Base-by-base conservation (phyloP, 345 rosid genomes). In the Tarenaya hassleriana region DNA sequence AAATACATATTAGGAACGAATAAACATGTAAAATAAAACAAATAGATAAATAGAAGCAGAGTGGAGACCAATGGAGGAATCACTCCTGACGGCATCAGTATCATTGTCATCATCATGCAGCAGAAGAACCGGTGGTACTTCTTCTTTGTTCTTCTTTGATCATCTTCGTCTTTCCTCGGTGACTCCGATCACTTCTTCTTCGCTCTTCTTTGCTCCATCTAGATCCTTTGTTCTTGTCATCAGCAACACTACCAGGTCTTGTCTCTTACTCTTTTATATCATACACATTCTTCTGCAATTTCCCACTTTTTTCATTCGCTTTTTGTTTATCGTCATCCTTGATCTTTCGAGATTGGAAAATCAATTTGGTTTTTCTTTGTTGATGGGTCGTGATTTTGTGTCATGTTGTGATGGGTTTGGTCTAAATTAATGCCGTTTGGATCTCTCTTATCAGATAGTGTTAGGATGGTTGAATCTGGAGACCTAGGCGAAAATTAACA, bases 61-160 rank as follows among this genome's bases (percentile, higher is more conserved):
- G 16, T 39, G 16, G 11, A 3, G 15, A 39, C 42, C 42, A 39
- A 39, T 39, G 42, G 42, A 39, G 42, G 14, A 15, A 39, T 39
- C 29, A 2, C 29, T 24, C 5, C 3, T 24, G 29, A 24, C 29
- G 5, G 29, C 5, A 24, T 24, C 29, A 24, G 29, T 24, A 2
- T 24, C 16, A 34, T 49, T 62, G 14, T 49, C 63, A 50, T 18
- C 55, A 58, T 14, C 55, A 40, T 42, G n/a, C 40, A 35, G 11
- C 13, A 35, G 1, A 10, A 35, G 10, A 9, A n/a, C 6, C 27
- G 7, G 13, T 31, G 7, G 38, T 41, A 39, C 46, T 20, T 59
- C 56, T 50, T 29, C 63, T 35, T 46, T 29, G 24, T 45, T 45
- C 18, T 16, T 16, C 56, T 52, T 15, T 10, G 40, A 40, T 32